Base-by-base conservation (phyloP, 768 basidiomycete species). In the Amanita brunnescens region DNA sequence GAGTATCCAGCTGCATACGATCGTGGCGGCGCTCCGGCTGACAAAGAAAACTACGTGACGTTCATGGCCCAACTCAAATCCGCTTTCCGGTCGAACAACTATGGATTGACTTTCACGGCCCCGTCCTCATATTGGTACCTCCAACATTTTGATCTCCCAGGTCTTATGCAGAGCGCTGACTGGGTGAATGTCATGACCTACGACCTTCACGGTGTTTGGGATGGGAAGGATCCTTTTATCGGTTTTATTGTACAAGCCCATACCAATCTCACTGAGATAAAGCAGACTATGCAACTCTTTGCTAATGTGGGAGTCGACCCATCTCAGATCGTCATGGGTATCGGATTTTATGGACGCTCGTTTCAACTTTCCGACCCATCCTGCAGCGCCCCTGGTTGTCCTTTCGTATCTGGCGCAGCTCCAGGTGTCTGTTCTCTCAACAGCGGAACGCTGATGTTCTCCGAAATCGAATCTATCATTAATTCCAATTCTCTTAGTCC, bases 111-210 rank as follows among this genome's bases (percentile, higher is more conserved):
- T 5, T 59, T 64, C 41, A 64, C 63, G 9, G 58, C 59, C 1
- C 63, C 63, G 0, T 60, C 63, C 1, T 57, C 55, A 2, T 64
- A 49, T 45, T 65, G 64, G 64, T 66, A 66, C 52, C 51, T 66
- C 5, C 64, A 66, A 47, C 56, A 66, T 34, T 66, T 64, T 20
- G 64, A 66, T 45, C 54, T 65, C 34, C 57, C 55, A 3, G 57
- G 43, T 2, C 34, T 65, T 24, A 16, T 59, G 13, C 41, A 60
- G 23, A 46, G 33, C 2, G 57, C 57, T n/a, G 63, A 64, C 29
- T 64, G 63, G 63, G 41, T 55, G 24, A 49, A 55, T 33, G 18
- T 45, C 13, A 61, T 56, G 61, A 61, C 61, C 2, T 65, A 65
- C 44, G 64, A 65, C 47, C 57, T 65, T 6, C 64, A 65, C 30